Conservation (phyloP, 306 rosid species). For the Castanospermum australe region DNA sequence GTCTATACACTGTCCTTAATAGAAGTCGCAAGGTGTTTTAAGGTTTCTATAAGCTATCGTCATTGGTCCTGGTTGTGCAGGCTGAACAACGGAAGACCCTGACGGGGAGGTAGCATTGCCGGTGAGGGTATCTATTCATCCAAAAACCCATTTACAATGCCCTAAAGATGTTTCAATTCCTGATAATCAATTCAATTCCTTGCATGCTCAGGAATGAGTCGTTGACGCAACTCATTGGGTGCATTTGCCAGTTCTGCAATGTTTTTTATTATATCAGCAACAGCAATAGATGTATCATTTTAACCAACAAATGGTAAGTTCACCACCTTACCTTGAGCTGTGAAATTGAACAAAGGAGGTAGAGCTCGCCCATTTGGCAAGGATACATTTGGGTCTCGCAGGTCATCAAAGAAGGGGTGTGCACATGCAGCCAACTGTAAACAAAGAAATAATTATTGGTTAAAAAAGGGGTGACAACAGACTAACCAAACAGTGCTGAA, state of each 20-base stretch:
- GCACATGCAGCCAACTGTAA: constrained; percentile 90
- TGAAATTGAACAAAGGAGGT: constrained; percentile 80
- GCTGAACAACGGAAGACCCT: neutral
- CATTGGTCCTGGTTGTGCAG: constrained; percentile 12
- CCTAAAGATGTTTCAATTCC: neutral
- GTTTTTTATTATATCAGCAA: constrained; percentile 24
- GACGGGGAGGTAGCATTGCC: constrained; percentile 25
- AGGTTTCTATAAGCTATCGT: neutral
- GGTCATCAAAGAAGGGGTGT: constrained; percentile 80
- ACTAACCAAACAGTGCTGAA: neutral
- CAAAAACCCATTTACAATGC: constrained; percentile 34
- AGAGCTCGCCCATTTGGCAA: constrained; percentile 74
- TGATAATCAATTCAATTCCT: constrained; percentile 31
- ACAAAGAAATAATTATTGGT: constrained; percentile 9
- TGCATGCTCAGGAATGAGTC: constrained; percentile 75
- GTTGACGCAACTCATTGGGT: constrained; percentile 61
- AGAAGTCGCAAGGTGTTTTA: constrained; percentile 18
- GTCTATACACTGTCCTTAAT: neutral
- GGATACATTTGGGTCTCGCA: constrained; percentile 64
- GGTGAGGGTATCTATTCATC: constrained; percentile 32
- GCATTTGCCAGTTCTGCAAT: constrained; percentile 70
- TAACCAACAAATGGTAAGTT: neutral
- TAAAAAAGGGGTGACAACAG: too few relatives aligned
- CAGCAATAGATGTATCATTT: neutral
- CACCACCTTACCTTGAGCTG: constrained; percentile 65